Evolutionary conservation across 345 rosid genomes (phyloP), one percentile per base, ranked within the genome.

Genomic region (Boechera stricta): DNA sequence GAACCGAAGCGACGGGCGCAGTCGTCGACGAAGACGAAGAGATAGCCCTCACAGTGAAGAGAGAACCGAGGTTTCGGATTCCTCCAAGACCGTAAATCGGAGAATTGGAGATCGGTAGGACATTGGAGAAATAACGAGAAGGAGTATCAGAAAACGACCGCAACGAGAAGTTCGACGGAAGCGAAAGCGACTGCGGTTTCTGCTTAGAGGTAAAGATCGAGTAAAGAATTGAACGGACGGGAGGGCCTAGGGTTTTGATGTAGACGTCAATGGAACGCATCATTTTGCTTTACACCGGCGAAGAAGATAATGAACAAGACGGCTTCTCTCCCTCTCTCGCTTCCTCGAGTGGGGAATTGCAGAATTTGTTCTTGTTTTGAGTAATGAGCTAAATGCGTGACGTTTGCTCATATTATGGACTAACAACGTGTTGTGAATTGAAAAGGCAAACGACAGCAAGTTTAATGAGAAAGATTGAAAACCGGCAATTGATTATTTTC

Each of bases 21-120:
- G 45, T 24, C 11, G 48, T 41, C 39, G 16, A 62, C 18, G 47
- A 36, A 38, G 73, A 71, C 42, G 88, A 83, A 9, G 89, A 82
- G 7, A 85, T 33, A 67, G 86, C 74, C 36, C 86, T 72, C 21
- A 41, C 72, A n/a, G 63, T 11, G 75, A 56, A 31, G 77, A 39
- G 76, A 55, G 24, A 26, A 33, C 48, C 74, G 29, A 52, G 18
- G 59, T 57, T 58, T 18, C 61, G 53, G 24, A 13, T 15, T 15
- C 54, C 62, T 7, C 16, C 28, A 38, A 57, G 47, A 51, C 38
- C 45, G 24, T 21, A 21, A 39, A 70, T 9, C 58, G 73, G 63
- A 58, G 74, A 61, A 48, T 5, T 75, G 29, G 77, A 76, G 2
- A 48, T n/a, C 0, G 75, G 1, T n/a, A 21, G 0, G 74, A 81